Evolutionary conservation across 2,329 filamentous ascomycete species (phyloP).

Genomic region (Colletotrichum incanum): DNA sequence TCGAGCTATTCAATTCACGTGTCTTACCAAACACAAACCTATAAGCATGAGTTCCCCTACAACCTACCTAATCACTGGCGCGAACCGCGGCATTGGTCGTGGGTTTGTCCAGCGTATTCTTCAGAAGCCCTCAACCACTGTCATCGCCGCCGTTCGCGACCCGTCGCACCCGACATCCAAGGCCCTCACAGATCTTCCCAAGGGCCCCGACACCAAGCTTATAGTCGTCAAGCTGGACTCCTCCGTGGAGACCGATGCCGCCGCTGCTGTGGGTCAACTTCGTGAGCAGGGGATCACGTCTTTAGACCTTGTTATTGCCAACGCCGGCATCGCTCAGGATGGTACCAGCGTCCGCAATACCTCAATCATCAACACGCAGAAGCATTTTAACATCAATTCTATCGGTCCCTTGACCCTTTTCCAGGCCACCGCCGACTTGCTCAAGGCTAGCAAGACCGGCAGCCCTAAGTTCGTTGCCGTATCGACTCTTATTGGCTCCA

Average conservation of each 20-base stretch:
- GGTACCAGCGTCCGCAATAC: slow-evolving; percentile 52
- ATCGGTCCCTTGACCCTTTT: slow-evolving; percentile 31
- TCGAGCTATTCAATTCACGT: neutral
- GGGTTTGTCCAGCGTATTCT: slow-evolving; percentile 55
- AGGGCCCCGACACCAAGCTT: slow-evolving; percentile 53
- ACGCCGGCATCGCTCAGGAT: slow-evolving; percentile 60
- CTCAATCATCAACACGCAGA: slow-evolving; percentile 54
- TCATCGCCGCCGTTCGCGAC: slow-evolving; percentile 58
- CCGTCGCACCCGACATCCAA: slow-evolving; percentile 47
- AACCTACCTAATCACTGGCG: slow-evolving; percentile 55
- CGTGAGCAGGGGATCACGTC: slow-evolving; percentile 54
- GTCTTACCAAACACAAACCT: neutral
- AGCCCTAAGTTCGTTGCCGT: slow-evolving; percentile 49
- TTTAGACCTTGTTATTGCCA: slow-evolving; percentile 68
- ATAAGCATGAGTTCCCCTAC: slow-evolving; percentile 50
- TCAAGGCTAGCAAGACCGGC: slow-evolving; percentile 44
- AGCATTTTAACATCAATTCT: slow-evolving; percentile 59
- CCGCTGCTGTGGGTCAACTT: slow-evolving; percentile 47
- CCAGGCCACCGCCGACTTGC: slow-evolving; percentile 48
- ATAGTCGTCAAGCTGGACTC: slow-evolving; percentile 61
- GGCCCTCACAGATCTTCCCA: slow-evolving; percentile 54
- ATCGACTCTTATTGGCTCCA: slow-evolving; percentile 47
- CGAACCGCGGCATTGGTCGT: slow-evolving; percentile 55
- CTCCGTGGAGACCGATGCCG: slow-evolving; percentile 51
- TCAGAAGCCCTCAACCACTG: slow-evolving; percentile 69